Evolutionary conservation across 495 filamentous ascomycete genomes (phyloP).

Genomic region (Monascus purpureus): DNA sequence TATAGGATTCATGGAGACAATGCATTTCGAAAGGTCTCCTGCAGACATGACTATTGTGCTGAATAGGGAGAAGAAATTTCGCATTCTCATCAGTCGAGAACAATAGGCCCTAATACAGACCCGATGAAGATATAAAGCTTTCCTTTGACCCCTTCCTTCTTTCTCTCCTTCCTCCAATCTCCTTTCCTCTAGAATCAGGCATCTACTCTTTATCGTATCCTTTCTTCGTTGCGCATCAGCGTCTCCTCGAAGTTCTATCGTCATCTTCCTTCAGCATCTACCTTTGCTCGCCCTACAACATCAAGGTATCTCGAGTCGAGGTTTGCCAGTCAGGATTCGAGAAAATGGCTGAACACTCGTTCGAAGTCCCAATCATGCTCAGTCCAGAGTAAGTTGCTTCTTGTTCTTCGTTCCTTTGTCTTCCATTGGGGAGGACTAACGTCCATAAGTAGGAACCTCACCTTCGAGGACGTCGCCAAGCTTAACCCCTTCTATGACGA

Average conservation of each 20-base stretch:
- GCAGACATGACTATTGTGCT: too few relatives aligned
- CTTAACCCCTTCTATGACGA: conserved; percentile 21
- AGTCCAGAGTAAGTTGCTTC: conserved; percentile 3
- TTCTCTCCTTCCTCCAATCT: background rate
- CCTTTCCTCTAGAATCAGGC: background rate
- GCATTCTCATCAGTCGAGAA: background rate
- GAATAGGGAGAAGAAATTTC: too few relatives aligned
- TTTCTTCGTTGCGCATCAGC: background rate
- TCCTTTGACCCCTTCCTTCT: background rate
- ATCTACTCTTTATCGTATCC: background rate
- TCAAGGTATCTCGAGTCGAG: too few relatives aligned
- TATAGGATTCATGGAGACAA: too few relatives aligned
- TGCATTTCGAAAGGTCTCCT: too few relatives aligned
- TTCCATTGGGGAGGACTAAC: conserved; percentile 4
- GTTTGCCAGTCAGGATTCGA: background rate
- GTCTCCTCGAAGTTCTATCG: background rate
- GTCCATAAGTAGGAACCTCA: conserved; percentile 4
- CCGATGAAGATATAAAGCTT: background rate
- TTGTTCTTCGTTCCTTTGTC: background rate
- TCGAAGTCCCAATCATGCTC: conserved; percentile 3
- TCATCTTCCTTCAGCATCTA: background rate
- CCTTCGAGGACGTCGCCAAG: conserved; percentile 16
- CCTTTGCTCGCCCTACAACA: too few relatives aligned
- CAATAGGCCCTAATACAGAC: background rate
- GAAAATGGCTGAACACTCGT: background rate